Evolutionary conservation across 2,329 filamentous ascomycete species (phyloP).

Genomic region (Diaporthe aspalathi): DNA sequence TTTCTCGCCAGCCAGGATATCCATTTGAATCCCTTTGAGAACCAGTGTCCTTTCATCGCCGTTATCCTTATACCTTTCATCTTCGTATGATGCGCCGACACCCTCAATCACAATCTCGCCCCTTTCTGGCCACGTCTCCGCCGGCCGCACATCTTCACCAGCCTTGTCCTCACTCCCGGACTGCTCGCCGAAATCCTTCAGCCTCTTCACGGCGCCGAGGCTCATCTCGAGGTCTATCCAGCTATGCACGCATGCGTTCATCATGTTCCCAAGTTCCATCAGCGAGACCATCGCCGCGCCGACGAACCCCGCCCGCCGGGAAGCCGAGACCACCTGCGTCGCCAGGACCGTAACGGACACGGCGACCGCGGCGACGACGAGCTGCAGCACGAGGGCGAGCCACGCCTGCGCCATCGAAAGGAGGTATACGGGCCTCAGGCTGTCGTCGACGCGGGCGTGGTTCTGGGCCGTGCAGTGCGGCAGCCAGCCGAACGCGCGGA

Average conservation of each 20-base stretch:
- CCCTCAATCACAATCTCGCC: slow-evolving; percentile 43
- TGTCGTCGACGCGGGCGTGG: slow-evolving; percentile 56
- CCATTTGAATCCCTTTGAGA: slow-evolving; percentile 46
- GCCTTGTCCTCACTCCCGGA: slow-evolving; percentile 43
- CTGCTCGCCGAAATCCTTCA: slow-evolving; percentile 44
- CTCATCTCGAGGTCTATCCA: slow-evolving; percentile 50
- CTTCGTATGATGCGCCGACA: slow-evolving; percentile 45
- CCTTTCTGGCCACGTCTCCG: slow-evolving; percentile 46
- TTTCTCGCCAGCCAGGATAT: slow-evolving; percentile 47
- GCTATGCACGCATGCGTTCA: slow-evolving; percentile 45
- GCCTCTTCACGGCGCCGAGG: slow-evolving; percentile 47
- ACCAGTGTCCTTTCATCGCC: slow-evolving; percentile 39
- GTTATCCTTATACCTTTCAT: not conserved
- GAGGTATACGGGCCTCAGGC: slow-evolving; percentile 64
- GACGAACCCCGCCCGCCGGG: slow-evolving; percentile 39
- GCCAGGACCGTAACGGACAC: slow-evolving; percentile 44
- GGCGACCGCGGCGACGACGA: slow-evolving; percentile 48
- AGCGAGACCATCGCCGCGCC: slow-evolving; percentile 47
- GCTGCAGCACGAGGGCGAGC: slow-evolving; percentile 49
- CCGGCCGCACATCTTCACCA: slow-evolving; percentile 43
- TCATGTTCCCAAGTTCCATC: slow-evolving; percentile 45
- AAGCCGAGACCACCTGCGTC: slow-evolving; percentile 42
- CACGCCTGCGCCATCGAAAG: slow-evolving; percentile 53
- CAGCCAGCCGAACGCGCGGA: slow-evolving; percentile 63
- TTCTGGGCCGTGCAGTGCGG: slow-evolving; percentile 55